Percentiles rank a stretch among this genome's conserved stretches.
phyloP scores from a whole-genome alignment of 2,329 filamentous ascomycete species.

The Fusarium guadeloupense region DNA sequence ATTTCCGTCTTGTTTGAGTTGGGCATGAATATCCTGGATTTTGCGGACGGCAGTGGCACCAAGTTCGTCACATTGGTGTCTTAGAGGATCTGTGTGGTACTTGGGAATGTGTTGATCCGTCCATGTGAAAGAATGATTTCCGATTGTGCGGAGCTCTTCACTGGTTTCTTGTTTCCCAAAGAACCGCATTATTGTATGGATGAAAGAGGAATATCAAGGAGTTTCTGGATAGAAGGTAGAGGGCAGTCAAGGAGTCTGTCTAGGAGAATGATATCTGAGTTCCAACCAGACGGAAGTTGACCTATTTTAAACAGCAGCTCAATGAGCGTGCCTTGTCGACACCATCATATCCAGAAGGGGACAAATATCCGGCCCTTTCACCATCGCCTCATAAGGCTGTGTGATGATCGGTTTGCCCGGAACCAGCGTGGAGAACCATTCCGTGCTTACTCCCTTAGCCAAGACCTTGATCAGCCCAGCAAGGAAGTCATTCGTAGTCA shows the following conservation, averaged over 20 bases:
- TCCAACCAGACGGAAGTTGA: background rate
- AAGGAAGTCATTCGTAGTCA: too few species aligned
- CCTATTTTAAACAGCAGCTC: background rate
- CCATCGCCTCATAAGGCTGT: background rate
- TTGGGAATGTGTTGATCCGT: conserved; percentile 16
- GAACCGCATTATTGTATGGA: background rate
- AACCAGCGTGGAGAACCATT: too few species aligned
- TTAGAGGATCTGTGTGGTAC: conserved; percentile 17
- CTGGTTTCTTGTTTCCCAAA: background rate
- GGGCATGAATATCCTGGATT: conserved; percentile 3
- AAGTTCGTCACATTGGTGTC: conserved; percentile 12
- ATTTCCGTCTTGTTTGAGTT: background rate
- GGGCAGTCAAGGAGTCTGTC: too few species aligned
- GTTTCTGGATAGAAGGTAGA: too few species aligned
- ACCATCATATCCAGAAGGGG: background rate
- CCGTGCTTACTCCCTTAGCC: too few species aligned
- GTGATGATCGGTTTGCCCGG: background rate
- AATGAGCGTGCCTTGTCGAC: background rate
- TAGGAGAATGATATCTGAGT: background rate
- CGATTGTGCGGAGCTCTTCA: conserved; percentile 5
- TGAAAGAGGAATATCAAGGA: background rate
- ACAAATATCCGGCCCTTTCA: background rate
- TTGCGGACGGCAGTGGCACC: conserved; percentile 9
- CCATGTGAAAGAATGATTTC: conserved; percentile 14
- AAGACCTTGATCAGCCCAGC: too few species aligned